Evolutionary conservation across 1,139 yeast genomes (phyloP), one percentile per base, ranked within the genome.

Genomic region (Blastobotrys aristatus): DNA sequence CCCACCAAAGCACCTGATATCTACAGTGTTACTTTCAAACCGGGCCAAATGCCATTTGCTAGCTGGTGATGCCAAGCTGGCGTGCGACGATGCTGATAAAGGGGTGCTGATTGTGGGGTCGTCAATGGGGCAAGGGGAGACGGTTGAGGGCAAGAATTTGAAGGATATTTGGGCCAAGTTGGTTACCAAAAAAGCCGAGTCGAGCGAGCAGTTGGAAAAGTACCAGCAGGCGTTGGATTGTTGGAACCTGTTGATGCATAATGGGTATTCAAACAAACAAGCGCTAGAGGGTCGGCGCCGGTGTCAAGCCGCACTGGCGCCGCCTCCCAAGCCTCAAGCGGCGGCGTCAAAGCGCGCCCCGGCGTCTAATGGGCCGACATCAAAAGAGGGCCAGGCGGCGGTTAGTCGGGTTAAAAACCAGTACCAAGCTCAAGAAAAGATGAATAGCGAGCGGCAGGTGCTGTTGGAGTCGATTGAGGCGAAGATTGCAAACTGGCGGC

Each of bases 231-330:
- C 97, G 0, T 71, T 86, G 34, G 71, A 67, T 0, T 65, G 76
- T 7, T 90, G 89, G 72, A 75, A 74, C 52, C 64, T 70, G 39
- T 70, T 90, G 47, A 74, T 92, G 31, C 75, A 78, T 50, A 77
- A 79, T 48, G 96, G 96, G 0, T 77, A 76, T 26, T 76, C 81
- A 2, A 79, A 80, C 34, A 79, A 81, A 52, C 72, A 76, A 41
- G 72, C 81, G 0, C 70, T 90, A 74, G 96, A 87, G 49, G 96
- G 94, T 4, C 87, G 80, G 61, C 75, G 94, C 59, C 74, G 98
- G 51, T 86, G 96, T 50, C 77, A 76, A 52, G 76, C 76, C 27
- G 78, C 82, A 1, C 67, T 88, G 21, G 50, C 52, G 1, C 35
- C 57, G 20, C 42, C 57, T 2, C 31, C 52, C 17, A 48, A 52